These are phyloP conservation scores for Chytridium lagenaria DNA, from an alignment of 371 early-diverging fungal species.

Conservation along the genomic window DNA sequence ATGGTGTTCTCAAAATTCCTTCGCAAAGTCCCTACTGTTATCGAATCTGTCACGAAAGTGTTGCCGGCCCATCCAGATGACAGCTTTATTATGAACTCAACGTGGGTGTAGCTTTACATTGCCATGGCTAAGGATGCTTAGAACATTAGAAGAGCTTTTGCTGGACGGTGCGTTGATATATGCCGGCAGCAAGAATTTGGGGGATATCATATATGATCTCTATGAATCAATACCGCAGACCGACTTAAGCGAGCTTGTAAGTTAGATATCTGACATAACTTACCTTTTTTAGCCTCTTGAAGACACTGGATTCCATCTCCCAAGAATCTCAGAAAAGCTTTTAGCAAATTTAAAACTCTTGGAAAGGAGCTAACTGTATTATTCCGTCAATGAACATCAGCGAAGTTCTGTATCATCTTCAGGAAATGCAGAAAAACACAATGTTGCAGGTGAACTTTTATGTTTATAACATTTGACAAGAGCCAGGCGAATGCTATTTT, in stretches of 20 bases:
- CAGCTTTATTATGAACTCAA: constrained; percentile 39
- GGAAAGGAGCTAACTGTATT: constrained; percentile 40
- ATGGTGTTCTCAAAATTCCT: constrained; percentile 46
- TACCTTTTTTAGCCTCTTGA: constrained; percentile 38
- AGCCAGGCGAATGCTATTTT: constrained; percentile 45
- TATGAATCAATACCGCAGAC: constrained; percentile 27
- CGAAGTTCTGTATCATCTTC: constrained; percentile 53
- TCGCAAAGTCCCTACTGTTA: constrained; percentile 41
- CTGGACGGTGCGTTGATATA: constrained; percentile 41
- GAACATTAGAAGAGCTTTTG: constrained; percentile 54
- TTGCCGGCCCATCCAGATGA: constrained; percentile 55
- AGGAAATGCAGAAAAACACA: constrained; percentile 41
- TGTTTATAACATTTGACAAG: constrained; percentile 19
- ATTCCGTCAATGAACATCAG: constrained; percentile 40
- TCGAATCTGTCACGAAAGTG: constrained; percentile 38
- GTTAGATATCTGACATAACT: not conserved
- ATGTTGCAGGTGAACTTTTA: constrained; percentile 38
- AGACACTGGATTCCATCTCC: constrained; percentile 55
- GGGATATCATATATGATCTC: constrained; percentile 44
- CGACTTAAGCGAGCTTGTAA: constrained; percentile 39
- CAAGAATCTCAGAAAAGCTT: constrained; percentile 50
- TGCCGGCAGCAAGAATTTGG: constrained; percentile 44
- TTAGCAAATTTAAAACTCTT: constrained; percentile 50
- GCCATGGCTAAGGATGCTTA: constrained; percentile 11
- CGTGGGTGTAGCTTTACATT: constrained; percentile 20